Evolutionary conservation across 140 eudicot species (phyloP), one percentile per base, ranked within the genome.

Genomic region (Flaveria floridana): DNA sequence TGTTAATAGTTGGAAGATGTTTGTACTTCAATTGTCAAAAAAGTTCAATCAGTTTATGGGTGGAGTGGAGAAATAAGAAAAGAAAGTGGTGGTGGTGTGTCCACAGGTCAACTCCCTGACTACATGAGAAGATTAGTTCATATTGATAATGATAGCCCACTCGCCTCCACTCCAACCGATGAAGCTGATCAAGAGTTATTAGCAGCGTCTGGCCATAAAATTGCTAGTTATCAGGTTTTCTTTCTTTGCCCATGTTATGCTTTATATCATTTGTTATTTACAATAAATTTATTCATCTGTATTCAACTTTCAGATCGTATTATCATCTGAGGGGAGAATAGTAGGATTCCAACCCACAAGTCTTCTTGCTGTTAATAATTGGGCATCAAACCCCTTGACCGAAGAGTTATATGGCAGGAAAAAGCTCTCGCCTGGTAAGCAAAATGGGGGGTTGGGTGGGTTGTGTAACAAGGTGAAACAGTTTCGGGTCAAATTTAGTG

Each of bases 151-250:
- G 82, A 70, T 68, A 52, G 55, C 46, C 47, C 85, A 46, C 55
- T 80, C 42, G 41, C 62, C 65, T 23, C 84, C 21, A 16, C 63
- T 59, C 65, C 84, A 67, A 51, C 76, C 8, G 66, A 41, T 6
- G 69, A 70, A 47, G 78, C 69, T 34, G 88, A 84, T 10, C 83
- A 85, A 55, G 87, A 86, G 53, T 75, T 76, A 37, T 83, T 88
- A 84, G 84, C 77, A 82, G 84, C 77, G 51, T 79, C 86, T 10
- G 83, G 82, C 8, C 91, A 80, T 74, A 89, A 88, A 71, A 85
- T 88, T 72, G 97, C 93, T 65, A 90, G 93, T 76, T 93, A 90
- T 88, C 96, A 93, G 98, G 98, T 89, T 69, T 34, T 77, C 30
- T 72, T 50, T 68, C 62, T 51, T 70, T 14, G 28, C 30, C 56